These are phyloP conservation scores for Magnaporthiopsis rhizophila DNA, from an alignment of 2,329 filamentous ascomycete species.

Conservation along the genomic window DNA sequence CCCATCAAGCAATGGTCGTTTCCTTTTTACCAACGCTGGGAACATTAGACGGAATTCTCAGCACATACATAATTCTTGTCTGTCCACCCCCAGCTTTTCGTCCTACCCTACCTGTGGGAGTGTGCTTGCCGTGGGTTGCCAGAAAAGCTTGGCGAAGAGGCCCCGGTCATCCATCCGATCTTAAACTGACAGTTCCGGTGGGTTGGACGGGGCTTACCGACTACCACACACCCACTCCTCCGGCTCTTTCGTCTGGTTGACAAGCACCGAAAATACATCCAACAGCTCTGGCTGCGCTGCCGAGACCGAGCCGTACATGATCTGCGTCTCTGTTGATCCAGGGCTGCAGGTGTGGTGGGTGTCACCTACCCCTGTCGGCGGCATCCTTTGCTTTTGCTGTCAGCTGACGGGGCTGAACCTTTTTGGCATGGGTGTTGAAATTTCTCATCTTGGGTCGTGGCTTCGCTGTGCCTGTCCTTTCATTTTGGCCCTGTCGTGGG, in stretches of 20 bases:
- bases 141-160: not conserved
- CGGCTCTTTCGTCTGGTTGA: not conserved
- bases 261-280: not conserved
- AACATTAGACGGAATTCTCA: too few relatives aligned
- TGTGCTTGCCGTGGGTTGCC: not conserved
- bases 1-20: too few relatives aligned
- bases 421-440: not conserved
- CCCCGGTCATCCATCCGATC: not conserved
- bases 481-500: not conserved
- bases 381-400: too few relatives aligned
- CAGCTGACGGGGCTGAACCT: not conserved
- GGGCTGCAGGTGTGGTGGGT: not conserved
- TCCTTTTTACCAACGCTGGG: too few relatives aligned
- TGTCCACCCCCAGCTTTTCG: too few relatives aligned
- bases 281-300: not conserved
- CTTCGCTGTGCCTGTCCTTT: not conserved
- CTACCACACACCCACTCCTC: too few relatives aligned
- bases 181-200: not conserved
- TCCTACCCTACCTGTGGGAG: too few relatives aligned
- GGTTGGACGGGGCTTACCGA: too few relatives aligned
- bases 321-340: not conserved
- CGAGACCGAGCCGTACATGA: not conserved
- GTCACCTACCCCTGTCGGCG: not conserved
- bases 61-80: too few relatives aligned
- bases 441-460: not conserved